These are phyloP conservation scores for Leccinum fallax DNA, from an alignment of 1,284 basidiomycete species.

Conservation along the genomic window DNA sequence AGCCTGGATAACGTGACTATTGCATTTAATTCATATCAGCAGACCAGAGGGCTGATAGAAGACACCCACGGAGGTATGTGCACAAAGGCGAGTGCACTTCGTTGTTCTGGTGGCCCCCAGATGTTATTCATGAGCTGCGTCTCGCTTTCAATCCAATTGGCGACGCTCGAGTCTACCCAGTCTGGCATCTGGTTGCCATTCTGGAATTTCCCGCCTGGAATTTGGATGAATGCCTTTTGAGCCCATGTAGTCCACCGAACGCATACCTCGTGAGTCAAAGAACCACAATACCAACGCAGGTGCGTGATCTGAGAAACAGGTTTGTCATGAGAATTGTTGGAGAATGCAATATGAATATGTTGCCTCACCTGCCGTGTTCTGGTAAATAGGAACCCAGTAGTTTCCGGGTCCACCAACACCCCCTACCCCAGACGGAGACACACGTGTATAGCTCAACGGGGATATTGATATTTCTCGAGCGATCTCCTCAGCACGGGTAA, in stretches of 20 bases:
- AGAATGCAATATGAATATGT: background rate
- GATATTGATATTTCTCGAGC: slow-evolving; percentile 55
- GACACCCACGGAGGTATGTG: slow-evolving; percentile 63
- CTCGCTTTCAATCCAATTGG: slow-evolving; percentile 58
- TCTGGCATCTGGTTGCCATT: slow-evolving; percentile 53
- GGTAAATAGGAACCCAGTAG: slow-evolving; percentile 68
- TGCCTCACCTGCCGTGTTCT: slow-evolving; percentile 32
- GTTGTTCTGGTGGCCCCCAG: slow-evolving; percentile 56
- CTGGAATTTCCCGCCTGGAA: slow-evolving; percentile 50
- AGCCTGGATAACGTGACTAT: slow-evolving; percentile 52
- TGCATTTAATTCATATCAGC: background rate
- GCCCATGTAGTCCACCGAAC: background rate
- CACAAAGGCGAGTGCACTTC: slow-evolving; percentile 65
- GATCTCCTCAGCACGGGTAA: slow-evolving; percentile 65
- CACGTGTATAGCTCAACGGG: slow-evolving; percentile 63
- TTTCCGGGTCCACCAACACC: slow-evolving; percentile 61
- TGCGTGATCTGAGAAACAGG: slow-evolving; percentile 38
- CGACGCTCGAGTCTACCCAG: slow-evolving; percentile 67
- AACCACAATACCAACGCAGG: slow-evolving; percentile 66
- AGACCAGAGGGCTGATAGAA: background rate
- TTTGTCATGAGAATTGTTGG: background rate
- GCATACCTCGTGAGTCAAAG: slow-evolving; percentile 67
- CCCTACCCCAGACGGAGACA: slow-evolving; percentile 58
- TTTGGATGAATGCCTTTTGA: slow-evolving; percentile 4
- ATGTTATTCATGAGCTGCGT: slow-evolving; percentile 44